These are phyloP conservation scores for Backusella australiensis DNA, from an alignment of 192 early-diverging fungal species.

Conservation along the genomic window DNA sequence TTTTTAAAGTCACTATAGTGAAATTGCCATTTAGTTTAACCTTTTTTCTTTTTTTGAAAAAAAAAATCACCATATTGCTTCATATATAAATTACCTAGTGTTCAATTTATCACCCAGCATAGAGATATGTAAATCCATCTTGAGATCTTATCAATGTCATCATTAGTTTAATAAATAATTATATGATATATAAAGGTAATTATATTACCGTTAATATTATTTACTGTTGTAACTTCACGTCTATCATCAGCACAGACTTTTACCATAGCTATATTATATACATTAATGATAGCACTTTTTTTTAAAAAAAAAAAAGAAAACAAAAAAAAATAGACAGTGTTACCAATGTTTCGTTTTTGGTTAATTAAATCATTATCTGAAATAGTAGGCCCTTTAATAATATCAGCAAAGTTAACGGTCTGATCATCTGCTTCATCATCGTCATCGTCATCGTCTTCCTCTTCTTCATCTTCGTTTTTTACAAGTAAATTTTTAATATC, in stretches of 20 bases:
- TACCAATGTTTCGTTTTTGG: neutral
- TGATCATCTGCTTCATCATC: constrained; percentile 7
- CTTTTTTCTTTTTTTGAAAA: neutral
- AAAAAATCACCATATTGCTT: neutral
- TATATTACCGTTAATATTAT: neutral
- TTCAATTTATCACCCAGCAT: neutral
- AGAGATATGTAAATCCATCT: neutral
- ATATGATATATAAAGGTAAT: neutral
- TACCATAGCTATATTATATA: neutral
- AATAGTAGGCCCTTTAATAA: neutral
- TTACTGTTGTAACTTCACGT: neutral
- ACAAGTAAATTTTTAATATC: neutral
- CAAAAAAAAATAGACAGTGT: neutral
- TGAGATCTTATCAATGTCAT: neutral
- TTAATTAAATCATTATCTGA: neutral
- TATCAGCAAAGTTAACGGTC: neutral
- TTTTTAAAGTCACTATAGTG: neutral
- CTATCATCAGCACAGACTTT: neutral
- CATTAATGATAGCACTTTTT: neutral
- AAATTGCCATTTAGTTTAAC: neutral
- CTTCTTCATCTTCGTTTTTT: neutral
- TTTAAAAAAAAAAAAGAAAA: neutral
- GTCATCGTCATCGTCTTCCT: neutral
- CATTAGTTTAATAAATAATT: neutral
- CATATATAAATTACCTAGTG: neutral